Percentiles rank a stretch among this genome's conserved stretches.
Conservation (phyloP, 306 rosid genomes). For the Vigna radiata region DNA sequence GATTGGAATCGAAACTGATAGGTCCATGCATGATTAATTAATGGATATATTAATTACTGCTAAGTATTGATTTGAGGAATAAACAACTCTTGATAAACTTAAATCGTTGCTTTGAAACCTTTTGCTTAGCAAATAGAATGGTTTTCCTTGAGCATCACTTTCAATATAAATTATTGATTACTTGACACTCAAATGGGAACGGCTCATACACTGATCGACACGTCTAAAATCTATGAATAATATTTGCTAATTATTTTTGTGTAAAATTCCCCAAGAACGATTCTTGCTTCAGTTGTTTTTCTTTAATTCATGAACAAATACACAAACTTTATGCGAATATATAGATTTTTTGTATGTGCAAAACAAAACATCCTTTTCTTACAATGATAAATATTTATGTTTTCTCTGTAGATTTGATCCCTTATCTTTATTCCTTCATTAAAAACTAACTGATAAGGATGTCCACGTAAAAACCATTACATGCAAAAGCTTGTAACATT, state of each 20-base stretch:
- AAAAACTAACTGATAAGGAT: conserved; percentile 9
- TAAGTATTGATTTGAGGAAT: conserved; percentile 31
- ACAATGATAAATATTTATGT: not conserved
- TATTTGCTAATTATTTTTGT: not conserved
- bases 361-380: conserved; percentile 15
- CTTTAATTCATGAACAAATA: conserved; percentile 35
- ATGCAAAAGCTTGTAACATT: too few relatives aligned
- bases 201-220: conserved; percentile 7
- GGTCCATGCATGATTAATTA: not conserved
- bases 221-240: not conserved
- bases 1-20: conserved; percentile 4
- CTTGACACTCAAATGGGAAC: not conserved
- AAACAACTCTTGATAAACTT: not conserved
- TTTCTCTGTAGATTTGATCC: not conserved
- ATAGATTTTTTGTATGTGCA: not conserved
- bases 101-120: conserved; percentile 25
- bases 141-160: conserved; percentile 41
- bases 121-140: conserved; percentile 32
- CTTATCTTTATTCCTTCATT: conserved; percentile 31
- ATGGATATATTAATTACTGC: not conserved
- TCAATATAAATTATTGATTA: conserved; percentile 11
- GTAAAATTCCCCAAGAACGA: conserved; percentile 35
- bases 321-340: conserved; percentile 36
- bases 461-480: not conserved
- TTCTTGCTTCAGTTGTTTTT: conserved; percentile 31